Base-by-base conservation (phyloP, 148 eudicot species). In the Vaccinium corymbosum region DNA sequence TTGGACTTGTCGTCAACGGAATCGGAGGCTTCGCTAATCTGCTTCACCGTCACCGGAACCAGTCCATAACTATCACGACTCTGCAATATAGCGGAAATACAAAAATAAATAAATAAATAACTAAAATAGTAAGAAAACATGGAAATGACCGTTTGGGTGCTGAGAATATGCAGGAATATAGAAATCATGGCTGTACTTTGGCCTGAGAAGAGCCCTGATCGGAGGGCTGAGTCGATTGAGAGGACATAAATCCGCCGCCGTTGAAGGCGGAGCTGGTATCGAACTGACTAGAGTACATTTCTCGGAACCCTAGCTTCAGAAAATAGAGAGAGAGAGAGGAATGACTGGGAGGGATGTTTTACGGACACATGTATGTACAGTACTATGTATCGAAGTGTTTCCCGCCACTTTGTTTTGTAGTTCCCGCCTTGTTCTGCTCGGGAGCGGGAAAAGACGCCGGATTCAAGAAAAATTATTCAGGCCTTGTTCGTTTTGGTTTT, bases 21-120 rank as follows among this genome's bases (percentile, higher is more conserved):
- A 42, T 84, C 94, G 73, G 94, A 91, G 1, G 95, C 95, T 84
- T 92, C 94, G 61, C 94, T 93, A 10, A 96, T 96, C 83, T 90
- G 93, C 94, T 94, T 94, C 86, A 94, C 93, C 1, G 98, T 92
- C 3, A 96, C 80, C 56, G 98, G 98, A 49, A 92, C 85, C 11
- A 86, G 83, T 61, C 92, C 91, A 52, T 89, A 91, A 20, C 90
- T 82, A 42, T 92, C 93, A 16, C 95, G 93, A 85, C 76, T 89
- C 98, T 95, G 87, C 87, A 82, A 68, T 35, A 68, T 50, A 61
- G 79, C 13, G 35, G 2, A 48, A 78, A 7, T 64, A 42, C 57
- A 75, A 61, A 57, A 19, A 2, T 62, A 32, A 2, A 51, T 62
- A 13, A n/a, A 32, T 32, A 3, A 19, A 56, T 15, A 0, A 56